Conservation (phyloP, 257 asterid species). For the Catharanthus roseus region DNA sequence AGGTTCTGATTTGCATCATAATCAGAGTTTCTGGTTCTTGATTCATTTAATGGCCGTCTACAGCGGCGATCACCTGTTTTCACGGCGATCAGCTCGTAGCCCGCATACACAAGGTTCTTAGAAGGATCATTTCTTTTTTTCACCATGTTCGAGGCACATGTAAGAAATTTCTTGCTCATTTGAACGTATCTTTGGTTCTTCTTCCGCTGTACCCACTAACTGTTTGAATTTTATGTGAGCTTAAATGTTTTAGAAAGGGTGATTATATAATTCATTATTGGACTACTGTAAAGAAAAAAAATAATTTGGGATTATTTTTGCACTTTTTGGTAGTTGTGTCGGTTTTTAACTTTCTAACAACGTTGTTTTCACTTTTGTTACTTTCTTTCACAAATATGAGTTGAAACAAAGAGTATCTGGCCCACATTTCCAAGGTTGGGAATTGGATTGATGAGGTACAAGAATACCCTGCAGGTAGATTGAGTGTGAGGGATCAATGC, state of each 20-base stretch:
- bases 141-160: slow-evolving; percentile 59
- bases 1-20: not conserved
- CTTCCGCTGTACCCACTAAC: not conserved
- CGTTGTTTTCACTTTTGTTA: too few relatives aligned
- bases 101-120: not conserved
- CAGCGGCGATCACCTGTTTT: slow-evolving; percentile 15
- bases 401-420: too few relatives aligned
- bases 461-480: not conserved
- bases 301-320: not conserved
- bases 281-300: not conserved
- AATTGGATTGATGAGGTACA: not conserved
- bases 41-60: slow-evolving; percentile 13
- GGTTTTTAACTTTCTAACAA: too few relatives aligned
- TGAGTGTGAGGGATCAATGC: too few relatives aligned
- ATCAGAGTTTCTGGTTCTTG: not conserved
- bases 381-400: too few relatives aligned
- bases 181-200: not conserved
- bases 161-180: slow-evolving; percentile 9
- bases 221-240: not conserved
- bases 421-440: too few relatives aligned
- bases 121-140: slow-evolving; percentile 9
- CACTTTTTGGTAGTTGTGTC: not conserved
- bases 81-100: slow-evolving; percentile 7
- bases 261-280: too few relatives aligned
- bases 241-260: not conserved